phyloP scores from a whole-genome alignment of 139 green algal genomes.

The Trebouxia sp. region DNA sequence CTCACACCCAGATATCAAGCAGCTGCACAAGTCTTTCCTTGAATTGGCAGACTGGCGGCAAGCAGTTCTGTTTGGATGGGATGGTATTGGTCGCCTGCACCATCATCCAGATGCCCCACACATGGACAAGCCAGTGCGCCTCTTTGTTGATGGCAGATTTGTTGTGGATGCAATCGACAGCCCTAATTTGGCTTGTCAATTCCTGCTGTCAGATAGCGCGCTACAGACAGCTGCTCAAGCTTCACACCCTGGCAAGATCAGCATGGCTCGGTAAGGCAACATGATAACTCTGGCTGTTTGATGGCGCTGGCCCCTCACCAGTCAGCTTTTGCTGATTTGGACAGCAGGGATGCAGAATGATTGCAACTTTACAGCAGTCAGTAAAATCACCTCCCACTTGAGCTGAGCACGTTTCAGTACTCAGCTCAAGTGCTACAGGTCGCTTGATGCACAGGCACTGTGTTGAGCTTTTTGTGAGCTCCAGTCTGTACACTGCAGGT shows the following conservation, averaged over 20 bases:
- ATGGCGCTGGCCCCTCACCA: neutral
- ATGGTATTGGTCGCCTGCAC: neutral
- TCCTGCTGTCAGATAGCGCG: neutral
- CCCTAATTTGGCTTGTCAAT: neutral
- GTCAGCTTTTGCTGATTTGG: neutral
- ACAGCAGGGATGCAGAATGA: neutral
- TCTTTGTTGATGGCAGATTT: neutral
- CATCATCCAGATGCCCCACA: neutral
- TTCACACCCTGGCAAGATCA: neutral
- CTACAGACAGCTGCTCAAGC: neutral
- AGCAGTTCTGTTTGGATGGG: neutral
- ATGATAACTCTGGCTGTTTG: neutral
- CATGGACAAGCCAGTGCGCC: neutral
- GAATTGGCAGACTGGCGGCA: neutral
- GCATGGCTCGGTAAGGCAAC: neutral
- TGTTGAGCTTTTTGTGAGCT: neutral
- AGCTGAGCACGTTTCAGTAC: no score
- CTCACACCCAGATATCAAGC: neutral
- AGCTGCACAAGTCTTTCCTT: neutral
- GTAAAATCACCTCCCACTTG: no score
- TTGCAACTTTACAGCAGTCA: neutral
- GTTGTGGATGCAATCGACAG: conserved; percentile 4
- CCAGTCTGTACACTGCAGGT: neutral
- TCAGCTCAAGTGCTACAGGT: no score
- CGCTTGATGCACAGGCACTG: neutral